Percentiles rank a stretch among this genome's conserved stretches.
Evolutionary conservation across 116 monocot species (phyloP).

Genomic region (Cymodocea nodosa): DNA sequence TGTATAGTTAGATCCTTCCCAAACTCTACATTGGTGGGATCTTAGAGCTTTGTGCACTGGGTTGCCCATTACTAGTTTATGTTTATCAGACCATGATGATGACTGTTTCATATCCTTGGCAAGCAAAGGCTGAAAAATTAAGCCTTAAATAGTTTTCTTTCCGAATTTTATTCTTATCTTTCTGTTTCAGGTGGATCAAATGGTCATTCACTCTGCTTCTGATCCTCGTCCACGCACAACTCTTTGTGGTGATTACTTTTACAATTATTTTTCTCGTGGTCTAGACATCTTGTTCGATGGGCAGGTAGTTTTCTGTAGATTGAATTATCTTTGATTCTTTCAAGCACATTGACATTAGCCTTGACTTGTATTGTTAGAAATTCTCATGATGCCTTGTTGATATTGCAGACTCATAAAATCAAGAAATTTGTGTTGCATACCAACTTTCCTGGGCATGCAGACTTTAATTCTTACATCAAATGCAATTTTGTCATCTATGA

Average conservation of each 20-base stretch:
- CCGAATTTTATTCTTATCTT: neutral
- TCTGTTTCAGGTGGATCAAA: slow-evolving; percentile 76
- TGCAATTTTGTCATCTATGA: slow-evolving; percentile 93
- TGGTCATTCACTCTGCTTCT: slow-evolving; percentile 95
- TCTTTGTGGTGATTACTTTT: slow-evolving; percentile 93
- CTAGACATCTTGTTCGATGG: slow-evolving; percentile 94
- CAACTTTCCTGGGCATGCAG: slow-evolving; percentile 87
- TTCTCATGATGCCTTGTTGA: slow-evolving; percentile 1
- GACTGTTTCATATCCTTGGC: too few relatives aligned
- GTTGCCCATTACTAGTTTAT: too few relatives aligned
- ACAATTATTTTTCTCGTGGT: slow-evolving; percentile 92
- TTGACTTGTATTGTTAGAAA: neutral
- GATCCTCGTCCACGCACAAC: slow-evolving; percentile 76
- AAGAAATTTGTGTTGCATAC: slow-evolving; percentile 97
- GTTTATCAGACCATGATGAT: too few relatives aligned
- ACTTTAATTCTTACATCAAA: slow-evolving; percentile 87
- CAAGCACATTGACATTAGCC: neutral
- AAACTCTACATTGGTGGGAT: too few relatives aligned
- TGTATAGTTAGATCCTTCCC: too few relatives aligned
- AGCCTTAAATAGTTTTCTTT: neutral
- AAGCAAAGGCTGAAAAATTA: neutral
- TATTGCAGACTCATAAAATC: slow-evolving; percentile 72
- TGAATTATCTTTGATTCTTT: neutral
- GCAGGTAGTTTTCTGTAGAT: slow-evolving; percentile 35
- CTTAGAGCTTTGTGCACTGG: too few relatives aligned